Base-by-base conservation (phyloP, 108 stramenopile genomes). In the Chaetoceros muelleri region DNA sequence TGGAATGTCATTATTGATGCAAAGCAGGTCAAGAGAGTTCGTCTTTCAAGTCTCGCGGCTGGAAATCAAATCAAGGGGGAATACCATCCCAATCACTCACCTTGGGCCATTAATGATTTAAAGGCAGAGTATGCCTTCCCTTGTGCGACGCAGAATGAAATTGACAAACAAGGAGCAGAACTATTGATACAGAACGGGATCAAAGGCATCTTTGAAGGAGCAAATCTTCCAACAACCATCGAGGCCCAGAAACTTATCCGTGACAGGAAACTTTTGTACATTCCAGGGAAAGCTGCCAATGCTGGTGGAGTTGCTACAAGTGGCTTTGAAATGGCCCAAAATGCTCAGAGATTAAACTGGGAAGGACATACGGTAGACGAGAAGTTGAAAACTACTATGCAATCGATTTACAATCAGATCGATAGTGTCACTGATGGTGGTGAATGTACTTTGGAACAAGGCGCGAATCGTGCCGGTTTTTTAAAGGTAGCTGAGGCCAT, bases 81-180 rank as follows among this genome's bases (percentile, higher is more conserved):
- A 25, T 85, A 85, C 60, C 31, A 56, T 28, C 49, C 66, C 19
- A 58, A 55, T 0, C 26, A 74, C 17, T 58, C 73, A 26, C 75
- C 78, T 16, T 85, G 81, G 81, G 52, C 58, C 0, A 17, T 82
- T 28, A 47, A 62, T 0, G 69, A 63, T 28, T 40, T 81, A 26
- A 23, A 48, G 23, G 49, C 69, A 20, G 76, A 89, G 51, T 68
- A 83, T 47, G 88, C 88, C 1, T 72, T 85, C 53, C 88, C 88
- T 0, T 90, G 84, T 57, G 88, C 88, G 2, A 90, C 88, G 24
- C 88, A 90, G 59, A 90, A 90, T 72, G 88, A 90, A 75, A 75
- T 90, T 21, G 62, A 84, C 55, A 52, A 67, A 25, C 58, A 69
- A 10, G 75, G 58, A 29, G 82, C 80, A 19, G 28, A 55, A 18